Percentiles rank a stretch among this genome's conserved stretches.
Conservation (phyloP, 768 basidiomycete genomes). For the Rhodotorula diobovata region DNA sequence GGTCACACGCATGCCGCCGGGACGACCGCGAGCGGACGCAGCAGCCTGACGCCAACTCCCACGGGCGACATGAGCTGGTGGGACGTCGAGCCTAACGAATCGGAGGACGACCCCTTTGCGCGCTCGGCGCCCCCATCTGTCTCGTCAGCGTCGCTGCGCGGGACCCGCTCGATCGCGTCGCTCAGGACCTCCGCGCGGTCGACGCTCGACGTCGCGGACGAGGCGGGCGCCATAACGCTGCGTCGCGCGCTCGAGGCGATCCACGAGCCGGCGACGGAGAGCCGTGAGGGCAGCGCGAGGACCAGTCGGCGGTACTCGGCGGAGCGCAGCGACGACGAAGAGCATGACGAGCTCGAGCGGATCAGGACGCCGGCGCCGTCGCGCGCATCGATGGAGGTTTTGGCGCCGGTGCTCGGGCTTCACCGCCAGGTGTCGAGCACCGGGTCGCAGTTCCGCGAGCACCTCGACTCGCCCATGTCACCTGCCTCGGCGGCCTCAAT, state of each 20-base stretch:
- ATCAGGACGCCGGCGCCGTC: not conserved
- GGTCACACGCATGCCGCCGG: not conserved
- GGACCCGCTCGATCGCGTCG: too few species aligned
- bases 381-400: not conserved
- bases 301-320: not conserved
- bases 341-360: not conserved
- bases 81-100: slow-evolving; percentile 31
- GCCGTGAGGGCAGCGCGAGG: not conserved
- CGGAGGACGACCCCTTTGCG: slow-evolving; percentile 25
- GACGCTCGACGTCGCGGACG: not conserved
- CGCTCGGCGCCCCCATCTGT: not conserved
- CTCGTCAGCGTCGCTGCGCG: not conserved
- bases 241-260: not conserved
- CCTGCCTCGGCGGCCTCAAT: not conserved
- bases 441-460: slow-evolving; percentile 3
- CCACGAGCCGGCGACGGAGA: not conserved
- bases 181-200: too few species aligned
- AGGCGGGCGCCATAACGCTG: not conserved
- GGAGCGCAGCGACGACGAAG: not conserved
- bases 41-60: not conserved
- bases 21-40: not conserved
- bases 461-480: not conserved
- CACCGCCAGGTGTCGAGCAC: not conserved
- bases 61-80: slow-evolving; percentile 1
- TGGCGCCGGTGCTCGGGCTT: too few species aligned